These are phyloP conservation scores for Backusella tuberculispora DNA, from an alignment of 192 early-diverging fungal genomes.

Conservation along the genomic window DNA sequence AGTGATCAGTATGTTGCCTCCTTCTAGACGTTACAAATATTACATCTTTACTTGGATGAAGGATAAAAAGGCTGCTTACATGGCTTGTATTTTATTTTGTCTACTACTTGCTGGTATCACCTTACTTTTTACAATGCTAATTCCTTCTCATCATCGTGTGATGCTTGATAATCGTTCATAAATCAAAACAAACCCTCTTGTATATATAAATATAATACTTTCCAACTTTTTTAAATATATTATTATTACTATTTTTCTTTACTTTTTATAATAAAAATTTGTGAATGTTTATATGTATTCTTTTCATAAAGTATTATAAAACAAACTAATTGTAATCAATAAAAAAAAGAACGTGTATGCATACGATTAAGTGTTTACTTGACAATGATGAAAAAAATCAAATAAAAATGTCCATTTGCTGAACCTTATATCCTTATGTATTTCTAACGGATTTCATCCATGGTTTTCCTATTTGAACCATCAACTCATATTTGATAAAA, in stretches of 20 bases:
- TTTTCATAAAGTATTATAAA: conserved; percentile 1
- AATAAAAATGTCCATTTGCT: too few species aligned
- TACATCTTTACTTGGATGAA: background rate
- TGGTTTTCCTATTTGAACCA: too few species aligned
- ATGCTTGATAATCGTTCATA: background rate
- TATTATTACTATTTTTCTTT: background rate
- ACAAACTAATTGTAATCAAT: background rate
- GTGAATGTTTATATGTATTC: background rate
- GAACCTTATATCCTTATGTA: too few species aligned
- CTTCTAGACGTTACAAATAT: background rate
- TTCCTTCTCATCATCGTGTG: background rate
- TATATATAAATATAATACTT: background rate
- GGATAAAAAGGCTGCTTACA: background rate
- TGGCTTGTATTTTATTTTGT: background rate
- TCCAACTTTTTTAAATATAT: too few species aligned
- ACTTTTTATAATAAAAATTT: background rate
- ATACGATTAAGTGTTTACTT: background rate
- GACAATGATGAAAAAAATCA: background rate
- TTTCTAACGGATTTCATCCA: too few species aligned
- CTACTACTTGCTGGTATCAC: background rate
- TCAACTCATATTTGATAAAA: too few species aligned
- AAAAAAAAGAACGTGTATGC: background rate
- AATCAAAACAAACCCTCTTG: background rate
- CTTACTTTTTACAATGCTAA: background rate
- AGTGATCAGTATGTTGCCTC: background rate